phyloP scores from a whole-genome alignment of 2,329 filamentous ascomycete genomes.

The Trichoderma sp. region DNA sequence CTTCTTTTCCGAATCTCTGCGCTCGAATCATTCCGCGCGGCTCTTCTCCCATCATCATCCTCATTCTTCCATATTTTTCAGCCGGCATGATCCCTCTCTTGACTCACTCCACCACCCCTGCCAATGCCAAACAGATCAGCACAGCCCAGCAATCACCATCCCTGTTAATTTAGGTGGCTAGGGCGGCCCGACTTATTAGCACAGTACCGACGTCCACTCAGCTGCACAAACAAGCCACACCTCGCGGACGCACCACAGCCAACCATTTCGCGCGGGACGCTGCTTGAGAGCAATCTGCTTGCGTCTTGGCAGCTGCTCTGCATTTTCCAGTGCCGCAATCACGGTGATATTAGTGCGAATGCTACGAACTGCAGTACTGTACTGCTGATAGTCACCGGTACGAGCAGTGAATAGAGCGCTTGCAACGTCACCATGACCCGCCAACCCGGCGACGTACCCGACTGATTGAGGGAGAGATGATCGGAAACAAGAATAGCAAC shows the following conservation, averaged over 20 bases:
- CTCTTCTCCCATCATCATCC: neutral
- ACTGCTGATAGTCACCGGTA: neutral
- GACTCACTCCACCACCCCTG: neutral
- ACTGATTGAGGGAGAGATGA: neutral
- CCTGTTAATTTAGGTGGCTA: conserved; percentile 8
- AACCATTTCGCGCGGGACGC: conserved; percentile 13
- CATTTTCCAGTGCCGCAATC: neutral
- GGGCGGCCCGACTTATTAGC: neutral
- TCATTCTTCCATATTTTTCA: neutral
- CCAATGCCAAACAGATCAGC: conserved; percentile 8
- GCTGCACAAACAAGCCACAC: conserved; percentile 9
- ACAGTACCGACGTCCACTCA: neutral
- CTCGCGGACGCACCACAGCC: conserved; percentile 7
- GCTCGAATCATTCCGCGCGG: neutral
- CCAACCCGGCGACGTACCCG: neutral
- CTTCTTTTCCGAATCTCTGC: neutral
- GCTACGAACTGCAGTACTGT: neutral
- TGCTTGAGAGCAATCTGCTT: neutral
- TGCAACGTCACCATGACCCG: conserved; percentile 7
- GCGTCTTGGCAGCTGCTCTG: conserved; percentile 1
- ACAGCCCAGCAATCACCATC: conserved; percentile 6
- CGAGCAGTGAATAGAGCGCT: neutral
- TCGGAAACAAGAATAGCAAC: conserved; percentile 11
- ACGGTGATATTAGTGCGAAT: neutral
- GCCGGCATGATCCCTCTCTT: conserved; percentile 5